A percentile compares a stretch with the other conserved stretches of the same genome.
These are phyloP conservation scores for Pseudonectria foliicola DNA, from an alignment of 2,329 filamentous ascomycete species.

Conservation along the genomic window DNA sequence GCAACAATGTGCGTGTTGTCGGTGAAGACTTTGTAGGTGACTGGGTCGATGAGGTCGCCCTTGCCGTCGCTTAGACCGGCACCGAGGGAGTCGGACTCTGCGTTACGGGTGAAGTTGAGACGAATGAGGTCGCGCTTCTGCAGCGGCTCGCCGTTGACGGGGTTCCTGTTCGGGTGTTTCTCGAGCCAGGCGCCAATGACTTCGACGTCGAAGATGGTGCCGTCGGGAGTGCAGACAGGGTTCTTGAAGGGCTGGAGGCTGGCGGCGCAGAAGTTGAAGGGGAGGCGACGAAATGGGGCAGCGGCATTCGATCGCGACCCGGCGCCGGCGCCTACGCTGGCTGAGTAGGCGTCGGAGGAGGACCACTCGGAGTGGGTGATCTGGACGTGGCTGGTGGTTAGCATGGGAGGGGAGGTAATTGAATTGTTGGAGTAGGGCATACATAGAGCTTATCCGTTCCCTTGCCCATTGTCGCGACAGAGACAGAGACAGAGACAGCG, in stretches of 20 bases:
- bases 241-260: constrained; percentile 93
- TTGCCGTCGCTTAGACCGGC: constrained; percentile 44
- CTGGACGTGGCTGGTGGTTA: constrained; percentile 14
- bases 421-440: constrained; percentile 5
- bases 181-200: constrained; percentile 92
- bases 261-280: constrained; percentile 96
- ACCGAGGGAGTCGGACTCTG: constrained; percentile 51
- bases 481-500: too few species aligned
- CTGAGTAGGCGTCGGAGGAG: constrained; percentile 80
- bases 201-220: constrained; percentile 90
- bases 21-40: constrained; percentile 95
- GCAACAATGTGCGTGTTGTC: constrained; percentile 97
- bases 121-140: constrained; percentile 80
- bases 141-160: constrained; percentile 73
- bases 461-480: constrained; percentile 30
- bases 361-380: constrained; percentile 99
- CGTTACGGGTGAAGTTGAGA: constrained; percentile 86
- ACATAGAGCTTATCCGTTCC: constrained; percentile 42
- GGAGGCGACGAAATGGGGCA: constrained; percentile 75
- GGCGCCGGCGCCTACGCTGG: constrained; percentile 65
- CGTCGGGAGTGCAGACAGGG: constrained; percentile 81
- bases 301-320: constrained; percentile 39
- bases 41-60: constrained; percentile 87
- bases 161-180: constrained; percentile 80
- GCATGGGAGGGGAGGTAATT: not conserved